Conservation (phyloP, 2,329 filamentous ascomycete species). For the Chaetomium globosum region DNA sequence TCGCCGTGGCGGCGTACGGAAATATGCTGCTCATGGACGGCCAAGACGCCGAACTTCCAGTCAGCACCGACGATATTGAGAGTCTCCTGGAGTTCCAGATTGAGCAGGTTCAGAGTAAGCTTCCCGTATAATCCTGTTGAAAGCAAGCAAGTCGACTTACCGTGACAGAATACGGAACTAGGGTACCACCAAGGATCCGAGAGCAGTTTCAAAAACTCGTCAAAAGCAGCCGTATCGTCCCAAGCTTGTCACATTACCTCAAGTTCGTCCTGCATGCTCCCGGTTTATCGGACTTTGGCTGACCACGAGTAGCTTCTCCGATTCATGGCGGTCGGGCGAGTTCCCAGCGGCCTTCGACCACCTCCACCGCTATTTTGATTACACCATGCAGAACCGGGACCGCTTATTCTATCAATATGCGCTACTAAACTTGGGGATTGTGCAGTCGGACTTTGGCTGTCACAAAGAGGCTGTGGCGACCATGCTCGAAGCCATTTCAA, state of each 20-base stretch:
- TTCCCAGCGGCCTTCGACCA: conserved; percentile 88
- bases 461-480: conserved; percentile 86
- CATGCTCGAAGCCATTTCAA: conserved; percentile 92
- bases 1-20: conserved; percentile 51
- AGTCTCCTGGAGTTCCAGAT: conserved; percentile 85
- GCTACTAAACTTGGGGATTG: conserved; percentile 85
- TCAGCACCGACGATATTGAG: conserved; percentile 80
- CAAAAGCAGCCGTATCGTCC: conserved; percentile 66
- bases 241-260: conserved; percentile 75
- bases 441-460: conserved; percentile 94
- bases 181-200: conserved; percentile 74
- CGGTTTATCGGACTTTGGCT: background rate
- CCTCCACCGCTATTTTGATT: conserved; percentile 94
- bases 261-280: conserved; percentile 51
- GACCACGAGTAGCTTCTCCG: conserved; percentile 67
- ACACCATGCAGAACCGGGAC: conserved; percentile 84
- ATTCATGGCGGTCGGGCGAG: conserved; percentile 89
- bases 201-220: conserved; percentile 71
- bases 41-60: conserved; percentile 44
- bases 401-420: conserved; percentile 93
- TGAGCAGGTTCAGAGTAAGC: conserved; percentile 77
- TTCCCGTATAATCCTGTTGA: background rate
- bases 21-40: conserved; percentile 53
- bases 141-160: conserved; percentile 15
- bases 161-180: conserved; percentile 67